A percentile compares a stretch with the other conserved stretches of the same genome.
Evolutionary conservation across 257 asterid species (phyloP).

Genomic region (Henckelia pumila): DNA sequence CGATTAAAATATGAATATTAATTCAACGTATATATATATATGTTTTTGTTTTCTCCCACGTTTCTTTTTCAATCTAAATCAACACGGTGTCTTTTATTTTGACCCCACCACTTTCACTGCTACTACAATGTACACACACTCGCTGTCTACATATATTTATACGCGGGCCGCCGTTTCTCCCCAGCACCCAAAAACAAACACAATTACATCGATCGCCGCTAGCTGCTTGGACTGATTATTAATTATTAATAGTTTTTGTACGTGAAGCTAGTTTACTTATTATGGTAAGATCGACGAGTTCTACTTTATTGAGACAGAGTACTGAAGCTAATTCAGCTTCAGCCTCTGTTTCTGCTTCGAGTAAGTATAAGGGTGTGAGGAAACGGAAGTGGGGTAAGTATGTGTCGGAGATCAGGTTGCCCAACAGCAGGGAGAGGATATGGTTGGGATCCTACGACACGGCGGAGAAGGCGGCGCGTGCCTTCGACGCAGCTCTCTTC

Average conservation of each 20-base stretch:
- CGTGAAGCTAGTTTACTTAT: too few species aligned
- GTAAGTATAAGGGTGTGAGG: constrained; percentile 34
- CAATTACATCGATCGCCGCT: too few species aligned
- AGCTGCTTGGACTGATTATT: too few species aligned
- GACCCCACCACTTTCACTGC: not conserved
- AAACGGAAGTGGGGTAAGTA: constrained; percentile 78
- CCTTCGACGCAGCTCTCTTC: constrained; percentile 64
- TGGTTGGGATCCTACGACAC: constrained; percentile 78
- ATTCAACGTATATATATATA: not conserved
- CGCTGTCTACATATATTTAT: not conserved
- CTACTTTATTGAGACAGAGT: not conserved
- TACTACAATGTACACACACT: too few species aligned
- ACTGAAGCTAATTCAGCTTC: not conserved
- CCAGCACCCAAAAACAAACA: too few species aligned
- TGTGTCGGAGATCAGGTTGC: constrained; percentile 68
- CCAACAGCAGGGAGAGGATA: constrained; percentile 67
- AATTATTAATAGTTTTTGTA: too few species aligned
- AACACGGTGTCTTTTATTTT: not conserved
- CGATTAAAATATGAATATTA: too few species aligned
- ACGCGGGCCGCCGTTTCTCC: not conserved
- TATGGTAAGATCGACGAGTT: not conserved
- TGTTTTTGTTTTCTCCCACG: not conserved
- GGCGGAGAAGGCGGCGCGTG: constrained; percentile 72
- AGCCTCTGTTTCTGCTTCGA: not conserved
- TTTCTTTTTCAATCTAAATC: not conserved